Conservation (phyloP, 2,329 filamentous ascomycete species). For the Mariannaea sp. region DNA sequence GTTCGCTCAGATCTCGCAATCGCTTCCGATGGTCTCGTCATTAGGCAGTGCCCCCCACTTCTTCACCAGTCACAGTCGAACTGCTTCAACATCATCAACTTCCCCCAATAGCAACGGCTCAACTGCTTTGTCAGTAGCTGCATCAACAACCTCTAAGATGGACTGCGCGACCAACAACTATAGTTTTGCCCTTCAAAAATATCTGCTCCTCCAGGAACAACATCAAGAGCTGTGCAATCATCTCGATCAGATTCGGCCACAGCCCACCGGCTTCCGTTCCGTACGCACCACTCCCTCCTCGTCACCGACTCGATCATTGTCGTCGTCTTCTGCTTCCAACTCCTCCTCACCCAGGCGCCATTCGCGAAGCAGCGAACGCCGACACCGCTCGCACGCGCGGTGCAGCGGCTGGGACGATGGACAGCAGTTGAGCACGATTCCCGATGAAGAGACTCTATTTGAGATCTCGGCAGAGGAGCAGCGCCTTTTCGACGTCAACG, state of each 20-base stretch:
- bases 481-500: constrained; percentile 60
- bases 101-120: constrained; percentile 19
- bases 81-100: constrained; percentile 31
- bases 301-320: constrained; percentile 62
- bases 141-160: constrained; percentile 36
- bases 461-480: constrained; percentile 59
- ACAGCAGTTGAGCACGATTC: constrained; percentile 46
- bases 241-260: constrained; percentile 56
- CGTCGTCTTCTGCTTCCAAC: constrained; percentile 48
- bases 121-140: constrained; percentile 3
- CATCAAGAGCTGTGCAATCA: constrained; percentile 58
- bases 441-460: constrained; percentile 53
- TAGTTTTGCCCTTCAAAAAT: constrained; percentile 58
- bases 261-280: constrained; percentile 43
- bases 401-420: constrained; percentile 43
- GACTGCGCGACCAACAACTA: constrained; percentile 41
- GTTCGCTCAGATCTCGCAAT: constrained; percentile 16
- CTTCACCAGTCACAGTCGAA: constrained; percentile 33
- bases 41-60: constrained; percentile 36
- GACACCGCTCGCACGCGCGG: constrained; percentile 37
- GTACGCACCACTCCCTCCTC: constrained; percentile 58
- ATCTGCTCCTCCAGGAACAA: constrained; percentile 58
- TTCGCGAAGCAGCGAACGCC: constrained; percentile 42
- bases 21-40: constrained; percentile 44
- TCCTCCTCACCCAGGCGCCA: constrained; percentile 52